A percentile compares a stretch with the other conserved stretches of the same genome.
Evolutionary conservation across 192 early-diverging fungal genomes (phyloP).

Genomic region (Powellomyces hirtus): DNA sequence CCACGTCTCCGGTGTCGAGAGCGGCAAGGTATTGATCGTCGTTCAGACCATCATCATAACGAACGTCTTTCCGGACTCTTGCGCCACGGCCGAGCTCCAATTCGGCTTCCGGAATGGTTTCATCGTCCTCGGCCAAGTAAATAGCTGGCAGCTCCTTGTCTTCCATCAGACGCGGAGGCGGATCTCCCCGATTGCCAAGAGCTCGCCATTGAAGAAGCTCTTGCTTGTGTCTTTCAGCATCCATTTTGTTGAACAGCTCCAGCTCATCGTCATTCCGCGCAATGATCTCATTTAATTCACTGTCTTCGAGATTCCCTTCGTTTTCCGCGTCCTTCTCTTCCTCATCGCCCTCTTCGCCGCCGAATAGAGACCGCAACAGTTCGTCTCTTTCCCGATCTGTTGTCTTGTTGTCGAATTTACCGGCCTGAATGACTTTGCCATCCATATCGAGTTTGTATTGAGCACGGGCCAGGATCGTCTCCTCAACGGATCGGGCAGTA

Average conservation of each 20-base stretch:
- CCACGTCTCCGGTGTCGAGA: constrained; percentile 44
- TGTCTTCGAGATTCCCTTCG: constrained; percentile 74
- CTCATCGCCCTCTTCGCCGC: constrained; percentile 76
- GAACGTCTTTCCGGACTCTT: constrained; percentile 69
- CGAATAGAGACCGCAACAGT: constrained; percentile 80
- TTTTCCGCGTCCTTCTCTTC: constrained; percentile 61
- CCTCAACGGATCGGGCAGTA: constrained; percentile 89
- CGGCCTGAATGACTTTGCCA: constrained; percentile 98
- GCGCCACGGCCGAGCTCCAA: constrained; percentile 71
- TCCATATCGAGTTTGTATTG: constrained; percentile 97
- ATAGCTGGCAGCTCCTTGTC: constrained; percentile 84
- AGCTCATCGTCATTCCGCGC: constrained; percentile 83
- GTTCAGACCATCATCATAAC: constrained; percentile 89
- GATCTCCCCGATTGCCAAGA: constrained; percentile 54
- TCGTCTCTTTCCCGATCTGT: constrained; percentile 90
- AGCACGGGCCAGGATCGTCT: constrained; percentile 86
- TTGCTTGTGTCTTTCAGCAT: constrained; percentile 61
- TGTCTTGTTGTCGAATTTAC: constrained; percentile 98
- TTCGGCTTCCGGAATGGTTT: constrained; percentile 37
- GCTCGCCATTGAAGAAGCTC: constrained; percentile 54
- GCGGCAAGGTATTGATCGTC: constrained; percentile 91
- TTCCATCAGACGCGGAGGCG: constrained; percentile 76
- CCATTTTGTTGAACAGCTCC: constrained; percentile 70
- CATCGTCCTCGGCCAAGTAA: constrained; percentile 64
- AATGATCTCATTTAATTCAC: constrained; percentile 91